Evolutionary conservation across 2,329 filamentous ascomycete species (phyloP).

Genomic region (Trichophyton mentagrophytes): DNA sequence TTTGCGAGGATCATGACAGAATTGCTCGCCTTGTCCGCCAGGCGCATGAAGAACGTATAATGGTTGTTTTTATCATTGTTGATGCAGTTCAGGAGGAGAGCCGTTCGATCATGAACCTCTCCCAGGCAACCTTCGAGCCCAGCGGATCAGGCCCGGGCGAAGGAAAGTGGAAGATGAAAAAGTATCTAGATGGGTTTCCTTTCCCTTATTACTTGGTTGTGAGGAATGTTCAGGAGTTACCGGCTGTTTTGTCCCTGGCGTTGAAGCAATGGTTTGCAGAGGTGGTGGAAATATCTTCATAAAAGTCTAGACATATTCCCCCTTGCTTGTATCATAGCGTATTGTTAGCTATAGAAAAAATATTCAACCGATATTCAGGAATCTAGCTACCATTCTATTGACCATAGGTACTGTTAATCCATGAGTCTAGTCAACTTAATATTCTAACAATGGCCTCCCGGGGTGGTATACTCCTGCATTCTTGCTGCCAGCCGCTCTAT

Average conservation of each 20-base stretch:
- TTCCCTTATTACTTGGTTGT: slow-evolving; percentile 97
- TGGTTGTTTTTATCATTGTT: slow-evolving; percentile 96
- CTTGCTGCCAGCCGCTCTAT: not conserved
- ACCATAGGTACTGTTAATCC: not conserved
- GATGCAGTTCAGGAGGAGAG: slow-evolving; percentile 45
- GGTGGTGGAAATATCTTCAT: slow-evolving; percentile 40
- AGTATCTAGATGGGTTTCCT: slow-evolving; percentile 89
- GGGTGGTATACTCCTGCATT: not conserved
- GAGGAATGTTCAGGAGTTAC: slow-evolving; percentile 79
- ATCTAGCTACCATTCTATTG: too few species aligned
- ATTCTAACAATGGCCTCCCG: not conserved
- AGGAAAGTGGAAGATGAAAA: slow-evolving; percentile 62
- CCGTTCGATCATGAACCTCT: slow-evolving; percentile 64
- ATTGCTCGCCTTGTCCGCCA: slow-evolving; percentile 73
- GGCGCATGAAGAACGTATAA: slow-evolving; percentile 85
- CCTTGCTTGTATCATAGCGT: not conserved
- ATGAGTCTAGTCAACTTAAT: not conserved
- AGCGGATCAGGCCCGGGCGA: slow-evolving; percentile 49
- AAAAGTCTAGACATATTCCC: slow-evolving; percentile 9
- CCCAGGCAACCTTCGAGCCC: slow-evolving; percentile 68
- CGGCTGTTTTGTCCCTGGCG: slow-evolving; percentile 71
- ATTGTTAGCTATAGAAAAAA: not conserved
- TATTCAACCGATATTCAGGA: not conserved
- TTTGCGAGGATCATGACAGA: slow-evolving; percentile 77
- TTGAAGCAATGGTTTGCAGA: slow-evolving; percentile 92